Evolutionary conservation across 208 protist genomes (phyloP).

Genomic region (Leishmania gerbilli): DNA sequence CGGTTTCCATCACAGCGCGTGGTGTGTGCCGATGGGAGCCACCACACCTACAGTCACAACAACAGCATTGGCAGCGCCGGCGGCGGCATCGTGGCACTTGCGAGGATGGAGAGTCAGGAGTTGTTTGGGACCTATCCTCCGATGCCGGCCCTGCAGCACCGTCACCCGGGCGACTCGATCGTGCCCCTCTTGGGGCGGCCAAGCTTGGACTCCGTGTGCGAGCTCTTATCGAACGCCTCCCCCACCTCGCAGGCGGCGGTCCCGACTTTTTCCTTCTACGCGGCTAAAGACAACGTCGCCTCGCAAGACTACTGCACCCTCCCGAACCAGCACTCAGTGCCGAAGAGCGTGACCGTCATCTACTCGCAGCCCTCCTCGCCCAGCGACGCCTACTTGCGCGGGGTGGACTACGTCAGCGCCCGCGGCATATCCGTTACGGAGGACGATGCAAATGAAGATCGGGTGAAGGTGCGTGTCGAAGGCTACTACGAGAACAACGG

Average conservation of each 20-base stretch:
- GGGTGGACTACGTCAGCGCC: constrained; percentile 16
- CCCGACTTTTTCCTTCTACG: constrained; percentile 5
- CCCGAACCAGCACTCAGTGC: not conserved
- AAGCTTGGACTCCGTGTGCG: constrained; percentile 25
- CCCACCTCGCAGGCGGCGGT: constrained; percentile 7
- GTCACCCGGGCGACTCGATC: constrained; percentile 16
- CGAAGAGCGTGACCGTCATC: constrained; percentile 44
- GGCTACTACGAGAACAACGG: constrained; percentile 66
- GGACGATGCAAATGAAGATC: constrained; percentile 51
- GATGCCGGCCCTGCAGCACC: constrained; percentile 10
- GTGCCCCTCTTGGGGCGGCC: constrained; percentile 8
- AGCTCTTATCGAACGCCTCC: constrained; percentile 18
- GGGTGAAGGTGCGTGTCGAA: constrained; percentile 76
- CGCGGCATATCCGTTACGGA: constrained; percentile 21
- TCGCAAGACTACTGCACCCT: constrained; percentile 23
- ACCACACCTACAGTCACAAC: not conserved
- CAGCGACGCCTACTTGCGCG: constrained; percentile 19
- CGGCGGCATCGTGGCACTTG: constrained; percentile 3
- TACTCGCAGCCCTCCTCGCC: constrained; percentile 34
- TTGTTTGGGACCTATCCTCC: constrained; percentile 3
- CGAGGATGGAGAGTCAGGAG: constrained; percentile 19
- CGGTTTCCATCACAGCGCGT: constrained; percentile 23
- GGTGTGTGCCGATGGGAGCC: not conserved
- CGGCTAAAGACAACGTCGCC: constrained; percentile 15
- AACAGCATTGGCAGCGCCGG: not conserved